A percentile compares a stretch with the other conserved stretches of the same genome.
Evolutionary conservation across 352 stramenopile species (phyloP).

Genomic region (Pythium plurisporium): DNA sequence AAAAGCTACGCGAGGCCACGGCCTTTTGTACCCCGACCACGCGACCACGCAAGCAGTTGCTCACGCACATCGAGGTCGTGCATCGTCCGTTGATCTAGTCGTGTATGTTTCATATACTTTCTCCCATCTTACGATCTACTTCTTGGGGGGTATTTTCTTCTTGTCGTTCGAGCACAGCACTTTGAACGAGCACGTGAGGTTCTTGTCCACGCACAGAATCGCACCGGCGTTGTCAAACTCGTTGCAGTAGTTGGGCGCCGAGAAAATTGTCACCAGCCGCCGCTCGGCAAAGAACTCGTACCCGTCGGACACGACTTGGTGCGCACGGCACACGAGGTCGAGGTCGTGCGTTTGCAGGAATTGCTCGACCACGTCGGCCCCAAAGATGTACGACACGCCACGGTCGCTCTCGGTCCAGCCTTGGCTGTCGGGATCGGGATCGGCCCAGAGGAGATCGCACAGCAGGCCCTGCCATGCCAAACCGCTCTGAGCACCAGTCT

Average conservation of each 20-base stretch:
- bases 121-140: constrained; percentile 11
- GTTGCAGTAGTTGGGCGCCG: constrained; percentile 99
- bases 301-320: constrained; percentile 99
- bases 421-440: constrained; percentile 81
- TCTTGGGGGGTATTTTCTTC: constrained; percentile 31
- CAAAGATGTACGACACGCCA: constrained; percentile 99
- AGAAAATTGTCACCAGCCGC: constrained; percentile 99
- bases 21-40: not conserved
- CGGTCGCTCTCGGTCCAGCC: constrained; percentile 97
- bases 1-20: constrained; percentile 12
- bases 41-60: not conserved
- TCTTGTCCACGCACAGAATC: constrained; percentile 77
- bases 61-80: not conserved
- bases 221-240: constrained; percentile 99
- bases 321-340: constrained; percentile 96
- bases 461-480: constrained; percentile 54
- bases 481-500: too few species aligned
- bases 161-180: constrained; percentile 76
- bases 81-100: not conserved
- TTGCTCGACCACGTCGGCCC: constrained; percentile 94
- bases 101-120: not conserved
- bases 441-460: constrained; percentile 86
- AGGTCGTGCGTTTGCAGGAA: constrained; percentile 97
- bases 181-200: constrained; percentile 76
- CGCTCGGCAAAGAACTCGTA: constrained; percentile 99